Base-by-base conservation (phyloP, 1,284 basidiomycete species). In the Afroboletus lepidellus region DNA sequence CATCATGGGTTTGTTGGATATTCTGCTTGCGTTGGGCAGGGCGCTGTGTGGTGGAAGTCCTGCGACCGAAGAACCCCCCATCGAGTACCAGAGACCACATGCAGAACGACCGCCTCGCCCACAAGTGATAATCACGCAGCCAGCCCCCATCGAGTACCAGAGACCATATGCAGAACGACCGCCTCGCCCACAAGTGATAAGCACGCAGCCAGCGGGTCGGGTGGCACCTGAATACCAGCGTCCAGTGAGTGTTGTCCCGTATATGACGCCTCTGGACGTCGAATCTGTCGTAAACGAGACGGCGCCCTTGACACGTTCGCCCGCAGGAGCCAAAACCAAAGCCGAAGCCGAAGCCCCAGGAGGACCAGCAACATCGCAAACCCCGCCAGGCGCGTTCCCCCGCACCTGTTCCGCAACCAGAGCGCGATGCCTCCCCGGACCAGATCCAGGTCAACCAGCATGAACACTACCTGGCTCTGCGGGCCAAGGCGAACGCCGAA, bases 401-500 rank as follows among this genome's bases (percentile, higher is more conserved):
- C 23, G 2, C 2, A 9, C 24, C 23, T 30, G 41, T 34, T 3
- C 20, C 12, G 18, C 16, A 9, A 18, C 8, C 27, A 47, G 27
- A n/a, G 21, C 16, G 4, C 51, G 24, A 50, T 36, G 11, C 5
- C n/a, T 37, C 1, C 37, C 38, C 25, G 80, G 80, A 85, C 61
- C 73, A 71, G 56, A 83, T 86, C 63, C 79, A 81, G 59, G 63
- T 81, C 59, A 88, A 92, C 65, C 83, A 88, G 59, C 76, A 81
- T 57, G 81, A 78, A 25, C 74, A 87, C 58, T 94, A 94, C 63
- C 71, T 74, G 48, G 69, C 75, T 20, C 77, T 94, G 34, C 82
- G 94, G 18, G 80, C 83, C 51, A 78, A 81, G 57, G 93, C 92
- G 9, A 85, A 83, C 46, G 77, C 80, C 46, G 87, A 88, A 60